A percentile compares a stretch with the other conserved stretches of the same genome.
phyloP scores from a whole-genome alignment of 176 grass and related monocot species.

The Carex littledalei region DNA sequence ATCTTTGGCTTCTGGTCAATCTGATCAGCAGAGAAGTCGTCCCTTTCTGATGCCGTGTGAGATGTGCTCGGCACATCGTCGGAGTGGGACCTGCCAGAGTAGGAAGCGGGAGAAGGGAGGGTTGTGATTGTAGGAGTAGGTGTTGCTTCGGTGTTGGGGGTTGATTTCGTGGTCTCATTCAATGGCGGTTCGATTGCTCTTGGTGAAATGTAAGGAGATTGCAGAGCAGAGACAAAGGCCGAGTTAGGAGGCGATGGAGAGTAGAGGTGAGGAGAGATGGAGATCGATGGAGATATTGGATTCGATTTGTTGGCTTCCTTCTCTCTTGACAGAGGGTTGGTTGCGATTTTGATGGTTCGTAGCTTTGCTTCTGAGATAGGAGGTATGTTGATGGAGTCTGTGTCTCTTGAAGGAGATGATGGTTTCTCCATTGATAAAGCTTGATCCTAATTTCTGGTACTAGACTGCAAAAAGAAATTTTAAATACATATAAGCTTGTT shows the following conservation, averaged over 20 bases:
- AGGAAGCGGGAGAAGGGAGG: conserved; percentile 48
- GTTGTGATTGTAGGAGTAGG: conserved; percentile 33
- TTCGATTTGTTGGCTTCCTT: conserved; percentile 54
- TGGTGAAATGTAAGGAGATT: conserved; percentile 97
- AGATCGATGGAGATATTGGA: conserved; percentile 86
- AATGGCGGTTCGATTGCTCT: conserved; percentile 46
- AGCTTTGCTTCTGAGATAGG: conserved; percentile 18
- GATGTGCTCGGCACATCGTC: conserved; percentile 79
- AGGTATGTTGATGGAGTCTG: conserved; percentile 15
- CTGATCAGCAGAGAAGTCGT: conserved; percentile 48
- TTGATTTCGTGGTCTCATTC: conserved; percentile 16
- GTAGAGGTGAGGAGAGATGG: conserved; percentile 77
- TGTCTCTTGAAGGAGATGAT: conserved; percentile 12
- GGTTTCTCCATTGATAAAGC: conserved; percentile 64
- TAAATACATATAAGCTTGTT: neutral
- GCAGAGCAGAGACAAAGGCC: conserved; percentile 89
- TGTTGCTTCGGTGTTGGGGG: neutral
- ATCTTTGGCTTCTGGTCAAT: conserved; percentile 64
- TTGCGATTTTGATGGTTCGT: conserved; percentile 40
- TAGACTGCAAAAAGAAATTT: neutral
- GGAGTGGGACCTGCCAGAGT: conserved; percentile 57
- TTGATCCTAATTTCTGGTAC: neutral
- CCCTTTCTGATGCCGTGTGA: conserved; percentile 74
- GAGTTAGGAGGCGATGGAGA: conserved; percentile 91
- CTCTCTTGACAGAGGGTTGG: conserved; percentile 64